Conservation (phyloP, 2,329 filamentous ascomycete genomes). For the Grosmannia clavigera region DNA sequence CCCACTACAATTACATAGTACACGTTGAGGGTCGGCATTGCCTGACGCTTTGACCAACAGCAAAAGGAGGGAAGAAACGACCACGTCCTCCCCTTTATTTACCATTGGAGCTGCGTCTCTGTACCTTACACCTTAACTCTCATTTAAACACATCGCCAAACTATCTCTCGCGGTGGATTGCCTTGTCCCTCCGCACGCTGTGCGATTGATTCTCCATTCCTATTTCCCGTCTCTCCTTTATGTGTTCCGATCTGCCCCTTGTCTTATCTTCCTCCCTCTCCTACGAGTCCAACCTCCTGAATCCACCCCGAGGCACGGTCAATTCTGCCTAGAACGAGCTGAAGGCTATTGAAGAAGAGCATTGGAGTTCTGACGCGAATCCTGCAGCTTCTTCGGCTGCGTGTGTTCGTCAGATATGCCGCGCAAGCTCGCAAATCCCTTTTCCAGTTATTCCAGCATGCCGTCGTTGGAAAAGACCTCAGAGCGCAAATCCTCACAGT, state of each 20-base stretch:
- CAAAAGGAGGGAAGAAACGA: not conserved
- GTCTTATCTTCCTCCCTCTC: not conserved
- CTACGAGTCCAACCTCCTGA: constrained; percentile 4
- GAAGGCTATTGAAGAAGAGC: not conserved
- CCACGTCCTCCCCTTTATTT: not conserved
- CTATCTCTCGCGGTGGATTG: not conserved
- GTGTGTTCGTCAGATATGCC: constrained; percentile 32
- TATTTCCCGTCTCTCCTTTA: not conserved
- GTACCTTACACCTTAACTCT: not conserved
- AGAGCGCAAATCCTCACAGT: constrained; percentile 47
- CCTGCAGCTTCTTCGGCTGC: not conserved
- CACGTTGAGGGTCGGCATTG: not conserved
- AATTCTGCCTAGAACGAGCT: not conserved
- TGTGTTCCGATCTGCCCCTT: not conserved
- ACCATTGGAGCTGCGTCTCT: not conserved
- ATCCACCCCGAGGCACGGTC: not conserved
- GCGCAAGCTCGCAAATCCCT: constrained; percentile 46
- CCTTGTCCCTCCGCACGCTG: not conserved
- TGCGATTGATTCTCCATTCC: not conserved
- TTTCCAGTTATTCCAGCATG: constrained; percentile 37
- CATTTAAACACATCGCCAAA: not conserved
- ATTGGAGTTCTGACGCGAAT: not conserved
- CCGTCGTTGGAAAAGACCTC: constrained; percentile 34
- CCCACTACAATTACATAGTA: no score
- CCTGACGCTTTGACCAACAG: not conserved